Evolutionary conservation across 495 filamentous ascomycete genomes (phyloP), one percentile per base, ranked within the genome.

Genomic region (Letharia lupina): DNA sequence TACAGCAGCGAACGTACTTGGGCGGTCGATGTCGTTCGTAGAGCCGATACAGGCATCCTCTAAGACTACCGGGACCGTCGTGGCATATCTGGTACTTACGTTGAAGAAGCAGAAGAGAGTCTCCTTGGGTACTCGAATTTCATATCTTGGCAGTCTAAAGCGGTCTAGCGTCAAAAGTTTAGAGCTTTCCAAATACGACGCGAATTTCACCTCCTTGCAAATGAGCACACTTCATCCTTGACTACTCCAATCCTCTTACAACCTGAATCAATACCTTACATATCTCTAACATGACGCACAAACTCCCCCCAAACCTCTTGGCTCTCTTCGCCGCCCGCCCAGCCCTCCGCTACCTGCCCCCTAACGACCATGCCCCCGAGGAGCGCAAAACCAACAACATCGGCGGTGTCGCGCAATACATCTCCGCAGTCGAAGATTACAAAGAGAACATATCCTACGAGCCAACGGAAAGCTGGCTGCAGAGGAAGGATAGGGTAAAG

Each of bases 241-340:
- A 28, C 4, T 56, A 54, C 48, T 41, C 13, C 47, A 60, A 16
- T 37, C 20, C 35, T 35, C n/a, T 3, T 1, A 16, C 5, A 40
- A 18, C 12, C 31, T 11, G 11, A 12, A 39, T 20, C 18, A 31
- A 2, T 28, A 18, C 31, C 10, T 44, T 18, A 4, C 16, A 65
- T 0, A 15, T 54, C 50, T 44, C 39, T 65, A 82, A 60, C 44
- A 98, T 97, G 93, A 98, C 93, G 11, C 93, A 96, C 81, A 91
- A 93, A 77, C 88, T 98, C 11, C 93, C 93, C 60, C 90, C 90
- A 60, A 93, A 93, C 68, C 85, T 98, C 42, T 84, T 97, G 71
- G 89, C 89, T 70, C 91, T 98, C 65, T 98, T 98, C 78, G 89
- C 92, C 72, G 90, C 94, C 67, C 89, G 94, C 41, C 94, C 95